A percentile compares a stretch with the other conserved stretches of the same genome.
phyloP scores from a whole-genome alignment of 2,329 filamentous ascomycete genomes.

The Colletotrichum australisinense region DNA sequence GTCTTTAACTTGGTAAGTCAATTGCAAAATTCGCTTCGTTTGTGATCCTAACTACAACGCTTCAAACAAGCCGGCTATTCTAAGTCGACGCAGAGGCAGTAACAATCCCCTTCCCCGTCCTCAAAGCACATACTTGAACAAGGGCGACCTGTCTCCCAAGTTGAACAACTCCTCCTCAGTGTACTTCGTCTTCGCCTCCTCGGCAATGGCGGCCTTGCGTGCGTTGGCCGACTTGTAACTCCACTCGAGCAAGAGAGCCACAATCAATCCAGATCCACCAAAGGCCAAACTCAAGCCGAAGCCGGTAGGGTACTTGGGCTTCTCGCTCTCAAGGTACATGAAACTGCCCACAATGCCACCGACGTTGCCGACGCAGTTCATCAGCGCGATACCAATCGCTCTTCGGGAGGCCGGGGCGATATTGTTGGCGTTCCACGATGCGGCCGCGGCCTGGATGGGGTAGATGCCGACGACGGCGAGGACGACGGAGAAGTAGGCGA shows the following conservation, averaged over 20 bases:
- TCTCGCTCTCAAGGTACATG: constrained; percentile 42
- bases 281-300: constrained; percentile 48
- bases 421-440: constrained; percentile 40
- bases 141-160: constrained; percentile 46
- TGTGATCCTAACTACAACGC: background rate
- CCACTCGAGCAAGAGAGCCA: constrained; percentile 44
- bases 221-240: constrained; percentile 43
- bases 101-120: background rate
- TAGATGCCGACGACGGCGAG: constrained; percentile 35
- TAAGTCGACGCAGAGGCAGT: background rate
- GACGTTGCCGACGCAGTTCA: constrained; percentile 44
- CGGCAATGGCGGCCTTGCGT: constrained; percentile 39
- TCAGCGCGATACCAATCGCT: constrained; percentile 43
- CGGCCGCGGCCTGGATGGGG: constrained; percentile 32
- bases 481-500: constrained; percentile 35
- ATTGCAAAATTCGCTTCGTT: background rate
- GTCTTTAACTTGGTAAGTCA: background rate
- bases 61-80: background rate
- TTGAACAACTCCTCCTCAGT: constrained; percentile 44
- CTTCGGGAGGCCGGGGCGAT: constrained; percentile 39
- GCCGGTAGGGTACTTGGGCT: constrained; percentile 61
- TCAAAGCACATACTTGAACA: constrained; percentile 35
- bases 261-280: constrained; percentile 42
- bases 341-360: constrained; percentile 44
- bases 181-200: constrained; percentile 41